phyloP scores from a whole-genome alignment of 2,329 filamentous ascomycete species.

The Laburnicola sp. region DNA sequence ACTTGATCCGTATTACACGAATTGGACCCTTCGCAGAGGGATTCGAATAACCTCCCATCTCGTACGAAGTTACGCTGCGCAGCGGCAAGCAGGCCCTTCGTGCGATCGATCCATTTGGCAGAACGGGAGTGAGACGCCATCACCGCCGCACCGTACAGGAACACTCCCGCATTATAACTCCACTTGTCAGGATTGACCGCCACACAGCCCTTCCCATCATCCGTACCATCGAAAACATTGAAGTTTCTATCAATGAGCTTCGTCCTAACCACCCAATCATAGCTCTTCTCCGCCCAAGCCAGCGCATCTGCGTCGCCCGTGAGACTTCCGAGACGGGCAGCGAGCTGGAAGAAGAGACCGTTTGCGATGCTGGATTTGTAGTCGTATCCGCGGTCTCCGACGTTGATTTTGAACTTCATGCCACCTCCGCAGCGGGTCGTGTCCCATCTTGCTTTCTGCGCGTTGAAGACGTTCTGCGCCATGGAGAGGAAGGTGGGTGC shows the following conservation, averaged over 20 bases:
- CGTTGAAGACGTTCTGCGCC: constrained; percentile 71
- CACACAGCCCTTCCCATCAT: constrained; percentile 45
- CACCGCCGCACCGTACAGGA: constrained; percentile 53
- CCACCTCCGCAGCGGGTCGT: constrained; percentile 67
- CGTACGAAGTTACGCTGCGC: constrained; percentile 28
- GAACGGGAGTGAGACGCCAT: constrained; percentile 27
- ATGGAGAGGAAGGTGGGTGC: constrained; percentile 64
- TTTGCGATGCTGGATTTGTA: constrained; percentile 83
- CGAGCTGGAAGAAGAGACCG: constrained; percentile 77
- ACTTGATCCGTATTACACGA: constrained; percentile 68
- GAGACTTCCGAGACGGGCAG: constrained; percentile 69
- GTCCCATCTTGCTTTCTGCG: constrained; percentile 70
- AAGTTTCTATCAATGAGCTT: constrained; percentile 55
- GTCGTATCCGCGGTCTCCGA: constrained; percentile 68
- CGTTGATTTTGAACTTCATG: constrained; percentile 72
- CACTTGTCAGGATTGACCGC: constrained; percentile 49
- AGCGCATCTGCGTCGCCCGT: constrained; percentile 57
- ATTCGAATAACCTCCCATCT: constrained; percentile 53
- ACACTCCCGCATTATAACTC: constrained; percentile 56
- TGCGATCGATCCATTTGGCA: constrained; percentile 23
- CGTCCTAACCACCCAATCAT: constrained; percentile 56
- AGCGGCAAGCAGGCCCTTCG: constrained; percentile 43
- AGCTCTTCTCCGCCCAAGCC: constrained; percentile 66
- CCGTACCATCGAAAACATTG: constrained; percentile 58
- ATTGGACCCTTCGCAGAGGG: constrained; percentile 61